phyloP scores from a whole-genome alignment of 768 basidiomycete genomes.

The Scleroderma citrinum region DNA sequence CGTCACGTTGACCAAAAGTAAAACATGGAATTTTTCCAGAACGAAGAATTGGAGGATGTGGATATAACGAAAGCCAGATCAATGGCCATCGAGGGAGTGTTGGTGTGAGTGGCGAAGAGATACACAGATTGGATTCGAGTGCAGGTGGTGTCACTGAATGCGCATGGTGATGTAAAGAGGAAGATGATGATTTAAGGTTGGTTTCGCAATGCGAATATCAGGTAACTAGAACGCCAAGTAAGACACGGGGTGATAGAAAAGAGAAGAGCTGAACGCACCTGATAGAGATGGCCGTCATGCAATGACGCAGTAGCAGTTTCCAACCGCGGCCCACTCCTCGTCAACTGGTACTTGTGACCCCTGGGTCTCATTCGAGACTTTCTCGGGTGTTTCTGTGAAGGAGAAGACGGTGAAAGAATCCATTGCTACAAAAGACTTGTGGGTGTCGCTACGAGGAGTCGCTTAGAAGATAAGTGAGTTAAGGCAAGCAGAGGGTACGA shows the following conservation, averaged over 20 bases:
- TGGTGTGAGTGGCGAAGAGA: neutral
- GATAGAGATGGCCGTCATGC: conserved; percentile 9
- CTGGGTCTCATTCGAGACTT: neutral
- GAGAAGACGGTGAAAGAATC: conserved; percentile 9
- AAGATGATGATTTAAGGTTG: neutral
- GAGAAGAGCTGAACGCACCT: conserved; percentile 8
- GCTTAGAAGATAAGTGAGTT: neutral
- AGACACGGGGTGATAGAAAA: neutral
- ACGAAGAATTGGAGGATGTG: conserved; percentile 12
- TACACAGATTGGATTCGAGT: conserved; percentile 3
- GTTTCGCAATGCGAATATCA: neutral
- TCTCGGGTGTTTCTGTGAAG: neutral
- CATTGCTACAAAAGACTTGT: conserved; percentile 9
- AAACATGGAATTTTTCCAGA: conserved; percentile 2
- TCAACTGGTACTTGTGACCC: conserved; percentile 11
- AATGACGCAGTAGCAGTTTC: conserved; percentile 11
- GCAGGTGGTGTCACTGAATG: neutral
- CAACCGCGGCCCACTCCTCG: neutral
- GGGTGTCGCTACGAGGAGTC: conserved; percentile 2
- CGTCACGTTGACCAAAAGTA: neutral
- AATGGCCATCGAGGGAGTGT: conserved; percentile 7
- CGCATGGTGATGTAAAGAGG: neutral
- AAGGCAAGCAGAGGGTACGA: neutral
- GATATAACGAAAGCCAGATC: conserved; percentile 1
- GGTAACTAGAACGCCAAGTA: neutral